A percentile compares a stretch with the other conserved stretches of the same genome.
Conservation (phyloP, 495 filamentous ascomycete species). For the Parathielavia hyrcaniae region DNA sequence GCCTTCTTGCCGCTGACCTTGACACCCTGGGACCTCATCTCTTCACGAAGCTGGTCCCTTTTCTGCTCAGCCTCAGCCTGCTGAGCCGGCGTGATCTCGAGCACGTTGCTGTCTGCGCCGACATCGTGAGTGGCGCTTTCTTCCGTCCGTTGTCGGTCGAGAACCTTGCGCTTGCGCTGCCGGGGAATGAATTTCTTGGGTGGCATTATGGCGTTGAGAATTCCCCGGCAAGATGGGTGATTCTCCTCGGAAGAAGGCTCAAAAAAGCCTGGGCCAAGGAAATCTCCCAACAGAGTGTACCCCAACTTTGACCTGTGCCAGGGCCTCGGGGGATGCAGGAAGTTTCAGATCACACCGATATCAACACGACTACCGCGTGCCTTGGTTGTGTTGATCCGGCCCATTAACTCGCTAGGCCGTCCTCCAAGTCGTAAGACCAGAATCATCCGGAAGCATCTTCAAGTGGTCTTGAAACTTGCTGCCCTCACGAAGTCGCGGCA, state of each 20-base stretch:
- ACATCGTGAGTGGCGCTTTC: conserved; percentile 32
- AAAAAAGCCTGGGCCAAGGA: not conserved
- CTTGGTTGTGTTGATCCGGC: not conserved
- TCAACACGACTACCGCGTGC: not conserved
- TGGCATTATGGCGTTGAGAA: conserved; percentile 42
- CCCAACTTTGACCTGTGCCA: too few species aligned
- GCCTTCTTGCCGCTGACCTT: conserved; percentile 86
- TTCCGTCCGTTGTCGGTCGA: conserved; percentile 49
- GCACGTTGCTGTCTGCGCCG: conserved; percentile 58
- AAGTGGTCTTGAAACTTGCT: not conserved
- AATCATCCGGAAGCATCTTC: not conserved
- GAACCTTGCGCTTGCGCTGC: conserved; percentile 70
- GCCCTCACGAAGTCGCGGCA: not conserved
- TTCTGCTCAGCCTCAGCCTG: conserved; percentile 63
- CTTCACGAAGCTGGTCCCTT: conserved; percentile 49
- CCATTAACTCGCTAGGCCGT: not conserved
- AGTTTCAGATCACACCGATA: too few species aligned
- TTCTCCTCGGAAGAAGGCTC: not conserved
- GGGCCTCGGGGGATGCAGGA: too few species aligned
- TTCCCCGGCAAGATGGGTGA: not conserved
- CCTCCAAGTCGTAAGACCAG: not conserved
- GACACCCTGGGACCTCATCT: conserved; percentile 62
- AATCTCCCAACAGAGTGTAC: not conserved
- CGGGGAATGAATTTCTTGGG: conserved; percentile 61
- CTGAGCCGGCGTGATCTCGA: conserved; percentile 61